Base-by-base conservation (phyloP, 1,284 basidiomycete genomes). In the Papiliotrema nemorosa region DNA sequence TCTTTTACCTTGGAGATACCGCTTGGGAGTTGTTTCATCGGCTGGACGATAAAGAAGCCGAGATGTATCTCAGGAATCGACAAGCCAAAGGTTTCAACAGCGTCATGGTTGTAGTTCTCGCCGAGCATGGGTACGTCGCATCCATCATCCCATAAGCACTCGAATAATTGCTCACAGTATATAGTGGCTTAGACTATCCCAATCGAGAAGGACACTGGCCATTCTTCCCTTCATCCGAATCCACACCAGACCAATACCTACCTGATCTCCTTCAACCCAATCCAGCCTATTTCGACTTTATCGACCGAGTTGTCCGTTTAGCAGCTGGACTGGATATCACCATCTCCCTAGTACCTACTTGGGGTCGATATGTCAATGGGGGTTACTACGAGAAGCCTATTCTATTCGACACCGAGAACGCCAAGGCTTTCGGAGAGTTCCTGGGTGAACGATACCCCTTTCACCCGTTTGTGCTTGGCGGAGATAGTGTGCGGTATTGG, bases 1-100 rank as follows among this genome's bases (percentile, higher is more conserved):
- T 57, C 54, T 60, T 57, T 52, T 58, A 47, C 27, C 52, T 53
- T 0, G 58, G 36, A 18, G 60, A 63, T 40, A 63, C 59, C 1
- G 61, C 61, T n/a, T 63, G 61, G 61, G 59, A 63, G 51, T 49
- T 60, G 21, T 49, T 54, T 29, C 57, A 57, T 34, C 48, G 59
- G 14, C 49, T 60, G 14, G 44, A 51, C 27, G 46, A 43, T 36
- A 37, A 22, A n/a, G 59, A 63, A 43, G 59, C 55, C 2, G 47
- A 52, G 41, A 9, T 39, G 18, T 63, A 57, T 36, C 44, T 63
- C 3, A 16, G 40, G n/a, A 57, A 55, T 31, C 44, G 61, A 6
- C 49, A 50, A 1, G 47, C 35, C 14, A 56, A 63, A 37, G 59
- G 61, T 0, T 63, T 63, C 46, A 60, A 54, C 40, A 36, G 43